These are phyloP conservation scores for Leishmania lainsoni DNA, from an alignment of 208 protist genomes.

Conservation along the genomic window DNA sequence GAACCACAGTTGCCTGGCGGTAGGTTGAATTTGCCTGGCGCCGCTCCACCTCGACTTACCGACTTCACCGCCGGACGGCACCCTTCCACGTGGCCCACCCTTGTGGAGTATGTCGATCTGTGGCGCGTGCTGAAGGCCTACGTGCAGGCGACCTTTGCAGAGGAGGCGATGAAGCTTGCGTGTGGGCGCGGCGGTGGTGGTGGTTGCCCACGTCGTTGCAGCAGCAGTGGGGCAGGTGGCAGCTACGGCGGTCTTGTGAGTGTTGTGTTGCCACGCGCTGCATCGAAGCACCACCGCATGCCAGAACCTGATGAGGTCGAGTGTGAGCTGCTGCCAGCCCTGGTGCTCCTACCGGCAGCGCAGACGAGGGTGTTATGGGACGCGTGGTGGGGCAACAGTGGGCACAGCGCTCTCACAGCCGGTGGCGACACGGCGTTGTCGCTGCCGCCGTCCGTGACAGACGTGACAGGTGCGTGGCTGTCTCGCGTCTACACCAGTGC, in stretches of 20 bases:
- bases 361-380: slow-evolving; percentile 20
- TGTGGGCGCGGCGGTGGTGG: neutral
- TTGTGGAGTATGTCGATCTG: slow-evolving; percentile 30
- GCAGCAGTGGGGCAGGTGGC: neutral
- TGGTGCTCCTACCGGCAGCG: slow-evolving; percentile 19
- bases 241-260: slow-evolving; percentile 22
- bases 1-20: neutral
- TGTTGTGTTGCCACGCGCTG: slow-evolving; percentile 12
- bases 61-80: slow-evolving; percentile 24
- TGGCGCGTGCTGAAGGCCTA: slow-evolving; percentile 32
- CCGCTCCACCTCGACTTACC: slow-evolving; percentile 8
- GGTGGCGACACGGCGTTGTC: neutral
- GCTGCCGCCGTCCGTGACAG: slow-evolving; percentile 12
- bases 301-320: slow-evolving; percentile 17
- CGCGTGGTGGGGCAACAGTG: slow-evolving; percentile 23
- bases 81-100: slow-evolving; percentile 6
- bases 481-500: slow-evolving; percentile 11
- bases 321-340: slow-evolving; percentile 24
- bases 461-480: slow-evolving; percentile 23
- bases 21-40: neutral
- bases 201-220: neutral
- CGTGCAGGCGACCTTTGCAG: slow-evolving; percentile 26
- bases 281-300: neutral
- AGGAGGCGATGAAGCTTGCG: slow-evolving; percentile 9
- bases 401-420: neutral